Evolutionary conservation across 2,329 filamentous ascomycete species (phyloP).

Genomic region (Malbranchea cinnamomea): DNA sequence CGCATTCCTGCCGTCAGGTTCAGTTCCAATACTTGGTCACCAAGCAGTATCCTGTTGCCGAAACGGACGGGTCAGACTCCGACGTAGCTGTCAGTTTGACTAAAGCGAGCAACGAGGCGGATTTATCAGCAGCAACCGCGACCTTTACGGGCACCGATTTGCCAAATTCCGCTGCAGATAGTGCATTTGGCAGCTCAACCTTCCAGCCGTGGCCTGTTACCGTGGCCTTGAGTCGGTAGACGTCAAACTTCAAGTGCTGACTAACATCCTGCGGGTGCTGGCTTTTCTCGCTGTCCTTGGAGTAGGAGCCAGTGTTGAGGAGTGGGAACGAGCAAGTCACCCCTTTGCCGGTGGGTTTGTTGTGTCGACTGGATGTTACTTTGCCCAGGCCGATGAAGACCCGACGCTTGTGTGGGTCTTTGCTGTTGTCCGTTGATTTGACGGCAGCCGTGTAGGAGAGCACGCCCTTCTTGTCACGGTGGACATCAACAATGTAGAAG

Average conservation of each 20-base stretch:
- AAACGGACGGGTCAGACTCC: slow-evolving; percentile 8
- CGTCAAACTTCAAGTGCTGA: slow-evolving; percentile 8
- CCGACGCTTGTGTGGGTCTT: slow-evolving; percentile 7
- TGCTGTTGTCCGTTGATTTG: slow-evolving; percentile 5
- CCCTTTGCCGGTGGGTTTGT: slow-evolving; percentile 7
- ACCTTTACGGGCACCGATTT: slow-evolving; percentile 8
- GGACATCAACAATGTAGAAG: slow-evolving; percentile 10
- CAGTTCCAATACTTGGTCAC: slow-evolving; percentile 6
- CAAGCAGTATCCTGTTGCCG: slow-evolving; percentile 6
- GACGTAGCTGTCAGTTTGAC: slow-evolving; percentile 9
- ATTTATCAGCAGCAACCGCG: slow-evolving; percentile 8
- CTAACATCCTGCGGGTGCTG: slow-evolving; percentile 9
- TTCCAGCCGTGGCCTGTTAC: slow-evolving; percentile 10
- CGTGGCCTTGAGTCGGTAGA: slow-evolving; percentile 10
- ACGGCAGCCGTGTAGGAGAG: slow-evolving; percentile 10
- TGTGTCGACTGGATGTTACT: neutral
- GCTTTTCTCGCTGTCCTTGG: slow-evolving; percentile 2
- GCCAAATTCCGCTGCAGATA: slow-evolving; percentile 8
- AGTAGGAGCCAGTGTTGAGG: slow-evolving; percentile 8
- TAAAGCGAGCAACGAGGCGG: slow-evolving; percentile 2
- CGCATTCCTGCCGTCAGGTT: neutral
- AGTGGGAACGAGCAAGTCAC: slow-evolving; percentile 10
- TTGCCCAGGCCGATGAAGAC: slow-evolving; percentile 4
- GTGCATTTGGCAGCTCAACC: slow-evolving; percentile 10
- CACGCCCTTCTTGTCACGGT: slow-evolving; percentile 8